Evolutionary conservation across 1,284 basidiomycete genomes (phyloP).

Genomic region (Sporisorium reilianum): DNA sequence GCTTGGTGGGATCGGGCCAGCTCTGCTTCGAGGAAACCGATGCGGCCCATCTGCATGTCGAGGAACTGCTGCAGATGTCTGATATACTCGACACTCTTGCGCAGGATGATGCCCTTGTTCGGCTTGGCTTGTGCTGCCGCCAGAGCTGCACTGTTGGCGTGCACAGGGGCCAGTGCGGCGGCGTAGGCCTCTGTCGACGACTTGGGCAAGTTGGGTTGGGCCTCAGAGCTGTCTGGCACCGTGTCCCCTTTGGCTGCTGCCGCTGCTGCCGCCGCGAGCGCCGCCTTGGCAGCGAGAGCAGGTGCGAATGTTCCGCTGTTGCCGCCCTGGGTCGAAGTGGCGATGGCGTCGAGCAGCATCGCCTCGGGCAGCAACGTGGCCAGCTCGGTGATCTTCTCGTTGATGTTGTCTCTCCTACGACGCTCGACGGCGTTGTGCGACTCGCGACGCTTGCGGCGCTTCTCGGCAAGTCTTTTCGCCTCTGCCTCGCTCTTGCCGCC

Average conservation of each 20-base stretch:
- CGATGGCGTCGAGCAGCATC: slow-evolving; percentile 67
- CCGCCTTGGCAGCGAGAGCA: slow-evolving; percentile 51
- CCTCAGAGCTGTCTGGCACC: slow-evolving; percentile 15
- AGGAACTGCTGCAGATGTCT: slow-evolving; percentile 65
- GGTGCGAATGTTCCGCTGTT: slow-evolving; percentile 56
- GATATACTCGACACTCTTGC: slow-evolving; percentile 68
- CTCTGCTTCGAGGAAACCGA: slow-evolving; percentile 59
- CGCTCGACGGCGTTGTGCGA: slow-evolving; percentile 92
- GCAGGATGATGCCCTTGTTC: slow-evolving; percentile 68
- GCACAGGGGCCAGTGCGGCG: slow-evolving; percentile 56
- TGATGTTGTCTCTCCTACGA: slow-evolving; percentile 87
- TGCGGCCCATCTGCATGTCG: slow-evolving; percentile 61
- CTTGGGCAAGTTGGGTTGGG: slow-evolving; percentile 34
- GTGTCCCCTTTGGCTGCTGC: slow-evolving; percentile 40
- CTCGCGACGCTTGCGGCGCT: slow-evolving; percentile 81
- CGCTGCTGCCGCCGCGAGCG: slow-evolving; percentile 41
- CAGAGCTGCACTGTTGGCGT: slow-evolving; percentile 55
- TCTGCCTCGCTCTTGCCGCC: slow-evolving; percentile 50
- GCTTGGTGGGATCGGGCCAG: slow-evolving; percentile 47
- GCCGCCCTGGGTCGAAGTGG: slow-evolving; percentile 58
- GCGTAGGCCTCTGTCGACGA: slow-evolving; percentile 53
- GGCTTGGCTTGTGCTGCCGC: slow-evolving; percentile 66
- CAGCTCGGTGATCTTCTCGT: slow-evolving; percentile 90
- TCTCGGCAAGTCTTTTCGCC: slow-evolving; percentile 73
- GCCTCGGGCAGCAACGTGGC: slow-evolving; percentile 84